Evolutionary conservation across 2,329 filamentous ascomycete genomes (phyloP), one percentile per base, ranked within the genome.

Genomic region (Pseudogymnoascus sp.): DNA sequence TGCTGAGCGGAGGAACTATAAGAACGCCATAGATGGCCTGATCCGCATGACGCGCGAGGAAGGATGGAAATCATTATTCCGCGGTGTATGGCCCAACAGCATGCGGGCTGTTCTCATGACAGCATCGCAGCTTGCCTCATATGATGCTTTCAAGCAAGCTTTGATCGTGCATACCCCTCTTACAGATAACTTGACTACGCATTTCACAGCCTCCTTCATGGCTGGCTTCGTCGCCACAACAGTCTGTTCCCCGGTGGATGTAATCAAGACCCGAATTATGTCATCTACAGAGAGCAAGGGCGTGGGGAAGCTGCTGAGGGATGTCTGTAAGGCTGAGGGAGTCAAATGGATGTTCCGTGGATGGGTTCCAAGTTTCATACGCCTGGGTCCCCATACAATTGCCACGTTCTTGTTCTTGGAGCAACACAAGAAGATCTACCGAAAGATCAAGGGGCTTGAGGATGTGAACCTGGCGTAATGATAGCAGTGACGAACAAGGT

Each of bases 221-320:
- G 90, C 90, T 1, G 90, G 90, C 8, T 85, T 95, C 63, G 87
- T 91, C 6, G 91, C 91, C 4, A 93, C 91, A 1, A 94, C 90
- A 0, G 82, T 93, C 11, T 94, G 89, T 66, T 91, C 86, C 62
- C 91, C 91, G 0, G 86, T 95, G 58, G 91, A 95, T 73, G 91
- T 96, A 30, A 86, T 96, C 75, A 95, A 95, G 80, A 96, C 91
- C 8, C 80, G 89, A 22, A 83, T 95, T 69, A 96, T 96, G 91
- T 88, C 86, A 64, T 82, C 86, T 2, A 72, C 77, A 33, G 80
- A 82, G 64, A 75, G 74, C 36, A 69, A 82, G 65, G 78, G 81
- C 25, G 74, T 94, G 30, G 65, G 82, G 2, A 77, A 76, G 61
- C 73, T 91, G 20, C 75, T 95, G 60, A 75, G 77, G 41, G 84